phyloP scores from a whole-genome alignment of 2,329 filamentous ascomycete genomes.

The Raffaelea albimanens region DNA sequence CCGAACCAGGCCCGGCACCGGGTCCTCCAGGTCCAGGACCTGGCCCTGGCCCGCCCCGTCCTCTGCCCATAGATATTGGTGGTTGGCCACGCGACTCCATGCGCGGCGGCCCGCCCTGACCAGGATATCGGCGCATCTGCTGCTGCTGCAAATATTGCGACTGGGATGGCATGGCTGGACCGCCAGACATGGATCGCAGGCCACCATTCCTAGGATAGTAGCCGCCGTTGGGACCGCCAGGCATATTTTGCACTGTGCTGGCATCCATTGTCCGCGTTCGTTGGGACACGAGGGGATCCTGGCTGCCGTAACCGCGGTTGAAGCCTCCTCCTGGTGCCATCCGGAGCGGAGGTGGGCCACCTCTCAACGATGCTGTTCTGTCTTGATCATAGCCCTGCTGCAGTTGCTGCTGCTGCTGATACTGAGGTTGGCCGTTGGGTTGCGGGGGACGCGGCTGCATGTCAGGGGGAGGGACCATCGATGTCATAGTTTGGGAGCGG shows the following conservation, averaged over 20 bases:
- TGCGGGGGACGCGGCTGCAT: conserved; percentile 36
- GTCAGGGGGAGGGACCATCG: conserved; percentile 51
- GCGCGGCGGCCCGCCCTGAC: conserved; percentile 17
- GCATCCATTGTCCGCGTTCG: conserved; percentile 34
- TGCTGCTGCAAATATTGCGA: conserved; percentile 39
- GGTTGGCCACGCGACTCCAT: conserved; percentile 51
- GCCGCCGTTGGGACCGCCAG: conserved; percentile 18
- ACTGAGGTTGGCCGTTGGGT: conserved; percentile 10
- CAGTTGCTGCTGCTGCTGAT: conserved; percentile 6
- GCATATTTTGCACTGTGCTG: conserved; percentile 25
- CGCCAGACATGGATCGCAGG: conserved; percentile 41
- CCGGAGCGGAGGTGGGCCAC: conserved; percentile 44
- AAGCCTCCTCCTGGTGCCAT: conserved; percentile 23
- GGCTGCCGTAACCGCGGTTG: conserved; percentile 20
- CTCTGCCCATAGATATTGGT: conserved; percentile 21
- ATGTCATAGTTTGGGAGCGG: conserved; percentile 92
- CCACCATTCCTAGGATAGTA: conserved; percentile 37
- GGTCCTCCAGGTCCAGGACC: background rate
- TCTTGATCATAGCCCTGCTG: conserved; percentile 27
- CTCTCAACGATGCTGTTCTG: conserved; percentile 60
- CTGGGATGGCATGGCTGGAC: conserved; percentile 33
- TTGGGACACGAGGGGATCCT: conserved; percentile 17
- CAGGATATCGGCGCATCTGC: conserved; percentile 36
- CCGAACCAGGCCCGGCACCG: conserved; percentile 20
- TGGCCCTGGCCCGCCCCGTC: conserved; percentile 1